Base-by-base conservation (phyloP, 2,329 filamentous ascomycete genomes). In the Juglanconis sp. region DNA sequence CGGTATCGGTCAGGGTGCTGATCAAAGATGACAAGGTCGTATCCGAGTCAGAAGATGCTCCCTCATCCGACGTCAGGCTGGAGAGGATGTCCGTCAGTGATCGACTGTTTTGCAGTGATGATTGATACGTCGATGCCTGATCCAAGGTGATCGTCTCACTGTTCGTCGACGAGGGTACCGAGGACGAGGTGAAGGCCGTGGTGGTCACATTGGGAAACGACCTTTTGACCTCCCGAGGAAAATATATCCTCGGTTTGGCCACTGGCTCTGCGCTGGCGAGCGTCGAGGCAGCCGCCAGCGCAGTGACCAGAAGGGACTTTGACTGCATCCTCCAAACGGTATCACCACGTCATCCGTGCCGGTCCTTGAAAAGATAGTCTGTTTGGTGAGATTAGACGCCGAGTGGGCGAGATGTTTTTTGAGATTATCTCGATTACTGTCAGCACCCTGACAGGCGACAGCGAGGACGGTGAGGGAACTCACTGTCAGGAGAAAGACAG, bases 221-320 rank as follows among this genome's bases (percentile, higher is more conserved):
- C 57, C 82, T 78, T 73, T 81, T 85, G 67, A 86, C 75, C 48
- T 84, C 77, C 59, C 80, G 77, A 11, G 84, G 84, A 64, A 81
- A 86, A 70, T 85, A 86, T 67, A 84, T 82, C 68, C 76, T 79
- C 17, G 82, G 82, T 63, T 74, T 79, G 47, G 62, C 59, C 72
- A 42, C 70, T 66, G 60, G 62, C 57, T 79, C 74, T 30, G 79
- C 80, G 65, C 73, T 72, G 59, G 74, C 76, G n/a, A 76, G 68
- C 3, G 79, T 75, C 38, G 79, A 75, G 61, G 79, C 76, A 63
- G 81, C 72, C 65, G 77, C 79, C 67, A 84, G 67, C 24, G 78
- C 78, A 71, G 79, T 78, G 65, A 79, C 77, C 69, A 83, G 66
- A 59, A 80, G 68, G 9, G 79, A 76, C 67, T 76, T 76, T 64